Base-by-base conservation (phyloP, 2,329 filamentous ascomycete genomes). In the Metarhizium guizhouense region DNA sequence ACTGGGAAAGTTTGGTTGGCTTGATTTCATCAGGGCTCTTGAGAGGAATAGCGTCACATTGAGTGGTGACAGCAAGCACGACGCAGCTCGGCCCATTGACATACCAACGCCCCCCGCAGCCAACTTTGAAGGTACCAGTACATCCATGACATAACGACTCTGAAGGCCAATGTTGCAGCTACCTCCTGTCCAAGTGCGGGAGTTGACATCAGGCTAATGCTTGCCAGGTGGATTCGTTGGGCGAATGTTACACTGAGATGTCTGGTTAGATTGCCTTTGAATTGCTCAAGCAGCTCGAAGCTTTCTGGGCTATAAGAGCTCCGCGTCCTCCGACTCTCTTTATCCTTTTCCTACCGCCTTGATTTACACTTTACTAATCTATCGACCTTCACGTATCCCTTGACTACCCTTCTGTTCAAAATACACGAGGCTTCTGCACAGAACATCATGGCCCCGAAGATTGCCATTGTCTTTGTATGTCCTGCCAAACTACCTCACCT, bases 391-490 rank as follows among this genome's bases (percentile, higher is more conserved):
- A n/a, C 25, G 7, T n/a, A 6, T 14, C 25, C 16, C 16, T 29
- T 20, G 25, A 48, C 18, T 29, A 29, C 45, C 45, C 45, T 14
- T 30, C 20, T 30, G 3, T 48, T 4, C 45, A 48, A 10, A 30
- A 18, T 20, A 20, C 20, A 45, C 42, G 40, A 36, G 40, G 20
- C 11, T 29, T 10, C 7, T 30, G n/a, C 11, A 30, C 45, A 30
- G 32, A 50, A 78, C 25, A 80, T 66, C 67, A 95, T 95, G 90
- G 89, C 88, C 76, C 88, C 89, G 73, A 95, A 90, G 79, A 83
- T 96, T 70, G 91, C 91, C 65, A 94, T 96, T 75, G 84, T 96
- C 72, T 95, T 84, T 73, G 88, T 92, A 80, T 64, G 87, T 82
- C 50, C 53, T 51, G 58, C 47, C 49, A 8, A 55, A 47, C 54